Evolutionary conservation across 139 green algal species (phyloP).

Genomic region (Limnomonas spitsbergensis): DNA sequence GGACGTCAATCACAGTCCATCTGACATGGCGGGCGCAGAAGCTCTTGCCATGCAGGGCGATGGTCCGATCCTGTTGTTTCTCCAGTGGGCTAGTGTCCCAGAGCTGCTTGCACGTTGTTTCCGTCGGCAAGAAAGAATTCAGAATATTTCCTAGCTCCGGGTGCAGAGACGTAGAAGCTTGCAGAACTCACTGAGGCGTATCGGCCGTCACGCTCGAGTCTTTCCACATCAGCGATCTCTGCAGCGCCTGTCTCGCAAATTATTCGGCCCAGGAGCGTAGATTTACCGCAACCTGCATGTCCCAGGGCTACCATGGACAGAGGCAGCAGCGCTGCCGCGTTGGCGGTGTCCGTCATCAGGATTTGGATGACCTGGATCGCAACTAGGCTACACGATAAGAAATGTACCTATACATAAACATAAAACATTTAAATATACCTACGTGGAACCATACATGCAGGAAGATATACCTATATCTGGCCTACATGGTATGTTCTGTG

Average conservation of each 20-base stretch:
- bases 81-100: background rate
- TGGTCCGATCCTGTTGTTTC: background rate
- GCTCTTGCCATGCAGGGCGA: background rate
- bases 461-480: no score
- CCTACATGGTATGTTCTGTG: no score
- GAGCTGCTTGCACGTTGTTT: background rate
- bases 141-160: background rate
- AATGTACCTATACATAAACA: no score
- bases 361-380: no score
- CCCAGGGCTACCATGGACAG: no score
- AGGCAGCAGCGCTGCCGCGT: no score
- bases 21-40: background rate
- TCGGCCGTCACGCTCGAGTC: background rate
- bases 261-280: background rate
- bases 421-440: no score
- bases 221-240: background rate
- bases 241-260: background rate
- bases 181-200: background rate
- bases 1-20: constrained; percentile 1
- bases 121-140: background rate
- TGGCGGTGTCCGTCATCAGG: no score
- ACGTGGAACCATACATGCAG: no score
- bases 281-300: background rate
- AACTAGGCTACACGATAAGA: no score
- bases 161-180: no score